Evolutionary conservation across 306 rosid genomes (phyloP), one percentile per base, ranked within the genome.

Genomic region (Dalbergia cochinchinensis): DNA sequence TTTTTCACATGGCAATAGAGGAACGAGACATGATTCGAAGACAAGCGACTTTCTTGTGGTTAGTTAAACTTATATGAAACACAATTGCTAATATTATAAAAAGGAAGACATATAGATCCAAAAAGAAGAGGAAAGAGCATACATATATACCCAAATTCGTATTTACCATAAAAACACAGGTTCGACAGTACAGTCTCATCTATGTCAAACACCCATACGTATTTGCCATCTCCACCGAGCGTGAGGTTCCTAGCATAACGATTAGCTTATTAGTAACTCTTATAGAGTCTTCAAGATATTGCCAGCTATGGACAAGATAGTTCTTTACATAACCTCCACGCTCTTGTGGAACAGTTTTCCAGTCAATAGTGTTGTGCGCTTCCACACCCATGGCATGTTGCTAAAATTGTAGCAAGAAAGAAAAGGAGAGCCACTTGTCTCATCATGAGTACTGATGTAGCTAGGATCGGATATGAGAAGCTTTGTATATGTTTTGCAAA

Each of bases 131-230:
- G 12, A 47, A 69, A 71, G 14, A 34, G n/a, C 22, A 11, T 12
- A 84, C 34, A n/a, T n/a, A n/a, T n/a, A 53, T 20, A 89, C 92
- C 92, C 90, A 44, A 89, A 89, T 68, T 90, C 90, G 57, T 89
- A 69, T 0, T 6, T 5, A 12, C 88, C 87, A 70, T 67, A 86
- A 42, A 84, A 86, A 9, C 85, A 87, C 0, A 88, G 82, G 64
- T 88, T 86, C 39, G 92, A 82, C 42, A 88, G 83, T 1, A 82
- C 0, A 13, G 92, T 86, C 54, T 88, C 92, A 47, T 88, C 90
- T 9, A 88, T 22, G 55, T 88, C 92, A 60, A 88, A 88, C 22
- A 88, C 14, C 90, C 92, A 86, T 3, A 84, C 33, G 37, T 76
- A 10, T n/a, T 79, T 84, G 51, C 83, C 82, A 22, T 77, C 76